Evolutionary conservation across 495 filamentous ascomycete species (phyloP), one percentile per base, ranked within the genome.

Genomic region (Neurospora sp.): DNA sequence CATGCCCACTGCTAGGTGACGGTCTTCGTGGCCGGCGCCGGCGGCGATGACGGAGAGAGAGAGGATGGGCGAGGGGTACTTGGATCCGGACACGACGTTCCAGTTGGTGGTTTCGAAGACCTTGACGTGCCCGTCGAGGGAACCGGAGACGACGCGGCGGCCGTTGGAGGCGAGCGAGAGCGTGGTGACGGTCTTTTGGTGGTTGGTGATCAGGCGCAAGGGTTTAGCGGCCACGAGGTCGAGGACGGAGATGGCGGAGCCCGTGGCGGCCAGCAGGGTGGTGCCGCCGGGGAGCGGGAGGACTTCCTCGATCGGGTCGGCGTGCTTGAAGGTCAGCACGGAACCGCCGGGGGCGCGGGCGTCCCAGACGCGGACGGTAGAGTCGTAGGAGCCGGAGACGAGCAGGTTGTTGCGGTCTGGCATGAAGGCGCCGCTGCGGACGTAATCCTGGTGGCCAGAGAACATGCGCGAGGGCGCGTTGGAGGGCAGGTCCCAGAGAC

Each of bases 111-210:
- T 96, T 82, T 98, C 95, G 75, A 95, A 97, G 44, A 98, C 88
- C 84, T 99, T 99, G 82, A 99, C 88, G 79, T 98, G 96, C 16
- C 96, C 96, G 81, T 99, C 96, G 40, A 99, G 85, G 18, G 90
- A 92, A 80, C 93, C 96, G 79, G 89, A 93, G 73, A 99, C 87
- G 69, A 99, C 85, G 62, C 96, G 88, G 8, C 89, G 89, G 20
- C 90, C 89, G 76, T 92, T 90, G 39, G 92, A 93, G 0, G 94
- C 96, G n/a, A 87, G 79, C 59, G 83, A 85, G 41, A 99, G 86
- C 5, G 92, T 89, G 0, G 96, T 98, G 39, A 99, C 93, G 0
- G 96, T 97, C 88, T 98, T 98, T 82, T 99, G 96, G 81, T 99
- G 96, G 78, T 94, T 97, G 72, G 92, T 90, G 59, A 99, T 90